Evolutionary conservation across 2,329 filamentous ascomycete species (phyloP), one percentile per base, ranked within the genome.

Genomic region (Metarhizium rileyi): DNA sequence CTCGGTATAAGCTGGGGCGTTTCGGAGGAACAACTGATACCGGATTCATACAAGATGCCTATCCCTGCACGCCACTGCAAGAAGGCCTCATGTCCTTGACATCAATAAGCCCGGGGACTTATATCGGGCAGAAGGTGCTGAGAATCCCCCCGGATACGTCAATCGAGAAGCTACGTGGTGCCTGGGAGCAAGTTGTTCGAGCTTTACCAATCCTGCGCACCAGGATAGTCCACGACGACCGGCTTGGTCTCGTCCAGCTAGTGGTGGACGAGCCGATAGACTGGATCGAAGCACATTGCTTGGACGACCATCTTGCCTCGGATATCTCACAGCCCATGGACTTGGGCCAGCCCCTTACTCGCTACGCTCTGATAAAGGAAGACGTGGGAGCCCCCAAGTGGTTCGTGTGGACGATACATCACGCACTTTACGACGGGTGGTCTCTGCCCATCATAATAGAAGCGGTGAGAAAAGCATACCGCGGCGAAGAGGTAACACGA

Each of bases 351-450:
- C 63, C 67, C 1, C 60, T 76, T 2, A 64, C 69, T 4, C 66
- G 70, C 9, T 72, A 68, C 46, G 67, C 64, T 3, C 58, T 74
- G 6, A 55, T 72, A 3, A 48, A 56, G 4, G 60, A 64, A 20
- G 56, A 60, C 5, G 51, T 27, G 60, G 57, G 47, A 52, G 18
- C 10, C 59, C 69, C 51, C 68, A 75, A 52, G 65, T 75, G 23
- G 59, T 71, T 55, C 70, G 70, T 42, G 3, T 27, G 45, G 45
- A 49, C 43, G 0, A 68, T 74, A 57, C 74, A 77, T 50, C 76
- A 79, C 50, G 71, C 70, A 7, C 58, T 77, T 0, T 78, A 78
- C 48, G 76, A 79, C 43, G 75, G 50, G n/a, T 54, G 50, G 52
- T 52, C 73, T 10, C 74, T 74, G 68, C 70, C 67, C 1, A 67